Base-by-base conservation (phyloP, 2,329 filamentous ascomycete species). In the Scortechinia acanthostroma region DNA sequence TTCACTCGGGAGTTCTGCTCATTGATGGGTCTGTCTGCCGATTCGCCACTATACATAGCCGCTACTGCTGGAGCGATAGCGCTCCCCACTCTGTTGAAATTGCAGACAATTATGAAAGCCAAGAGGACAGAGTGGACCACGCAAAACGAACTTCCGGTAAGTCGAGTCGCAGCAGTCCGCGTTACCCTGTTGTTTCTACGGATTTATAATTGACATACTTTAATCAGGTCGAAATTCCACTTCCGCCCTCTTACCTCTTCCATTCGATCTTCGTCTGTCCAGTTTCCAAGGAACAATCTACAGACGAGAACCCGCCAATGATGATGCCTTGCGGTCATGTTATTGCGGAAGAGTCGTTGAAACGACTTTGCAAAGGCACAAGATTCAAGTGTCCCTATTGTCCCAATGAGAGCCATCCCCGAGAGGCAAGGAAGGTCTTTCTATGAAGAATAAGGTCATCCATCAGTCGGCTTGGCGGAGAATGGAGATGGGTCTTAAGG, bases 211-310 rank as follows among this genome's bases (percentile, higher is more conserved):
- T n/a, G n/a, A n/a, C n/a, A n/a, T n/a, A n/a, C n/a, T n/a, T n/a
- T n/a, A n/a, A n/a, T 6, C 17, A 40, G 35, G 93, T 91, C 58
- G 75, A 88, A 55, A 82, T 77, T 1, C 74, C 77, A 2, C 64
- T 83, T 2, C 77, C 78, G 1, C 58, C 63, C 43, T 74, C 69
- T 51, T 80, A 80, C 75, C 70, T 83, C 43, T 98, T 95, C 69
- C 93, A 98, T 63, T 87, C 87, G 46, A 96, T 98, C 58, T 98
- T 98, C 59, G 93, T 98, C 35, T 98, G 93, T 58, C 93, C 93
- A 0, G 93, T 98, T 3, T 91, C 86, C 55, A 97, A 97, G 62
- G 93, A 96, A 59, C 93, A 98, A 63, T 90, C 87, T 0, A 98
- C 91, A 0, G 90, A 95, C 56, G 68, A 75, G 20, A 98, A 98